Conservation (phyloP, 345 rosid genomes). For the Ricinus communis region DNA sequence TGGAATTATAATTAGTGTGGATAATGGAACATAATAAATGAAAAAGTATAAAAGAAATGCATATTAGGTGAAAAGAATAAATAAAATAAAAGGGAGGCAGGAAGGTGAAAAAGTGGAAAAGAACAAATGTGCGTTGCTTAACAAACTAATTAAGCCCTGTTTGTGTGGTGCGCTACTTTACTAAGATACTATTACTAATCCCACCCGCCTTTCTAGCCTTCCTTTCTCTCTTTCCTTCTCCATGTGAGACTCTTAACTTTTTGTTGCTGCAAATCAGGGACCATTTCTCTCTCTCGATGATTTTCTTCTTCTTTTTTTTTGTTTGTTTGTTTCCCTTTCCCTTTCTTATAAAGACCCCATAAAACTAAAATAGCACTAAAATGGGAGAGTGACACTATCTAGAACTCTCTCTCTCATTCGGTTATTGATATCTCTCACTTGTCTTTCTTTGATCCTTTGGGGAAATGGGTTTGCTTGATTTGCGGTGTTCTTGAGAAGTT, state of each 20-base stretch:
- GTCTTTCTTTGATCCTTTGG: conserved; percentile 5
- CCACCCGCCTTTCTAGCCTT: conserved; percentile 39
- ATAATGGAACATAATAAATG: too few relatives aligned
- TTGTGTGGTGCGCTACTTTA: background rate
- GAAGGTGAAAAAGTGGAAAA: background rate
- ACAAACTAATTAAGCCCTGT: background rate
- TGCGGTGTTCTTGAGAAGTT: conserved; percentile 4
- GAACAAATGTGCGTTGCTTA: background rate
- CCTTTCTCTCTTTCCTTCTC: conserved; percentile 19
- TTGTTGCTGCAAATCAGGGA: conserved; percentile 11
- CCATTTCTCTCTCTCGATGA: conserved; percentile 5
- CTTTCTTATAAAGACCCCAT: background rate
- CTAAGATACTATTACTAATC: background rate
- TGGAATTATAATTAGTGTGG: too few relatives aligned
- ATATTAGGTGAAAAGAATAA: too few relatives aligned
- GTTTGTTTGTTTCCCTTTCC: background rate
- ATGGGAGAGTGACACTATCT: background rate
- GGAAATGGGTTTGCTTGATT: conserved; percentile 21
- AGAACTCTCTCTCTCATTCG: too few relatives aligned
- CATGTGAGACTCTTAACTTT: conserved; percentile 30
- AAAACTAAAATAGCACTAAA: background rate
- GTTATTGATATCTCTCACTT: too few relatives aligned
- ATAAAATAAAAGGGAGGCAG: background rate
- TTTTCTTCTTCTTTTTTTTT: background rate
- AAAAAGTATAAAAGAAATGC: too few relatives aligned